A percentile compares a stretch with the other conserved stretches of the same genome.
phyloP scores from a whole-genome alignment of 345 rosid species.

The Rhodamnia argentea region DNA sequence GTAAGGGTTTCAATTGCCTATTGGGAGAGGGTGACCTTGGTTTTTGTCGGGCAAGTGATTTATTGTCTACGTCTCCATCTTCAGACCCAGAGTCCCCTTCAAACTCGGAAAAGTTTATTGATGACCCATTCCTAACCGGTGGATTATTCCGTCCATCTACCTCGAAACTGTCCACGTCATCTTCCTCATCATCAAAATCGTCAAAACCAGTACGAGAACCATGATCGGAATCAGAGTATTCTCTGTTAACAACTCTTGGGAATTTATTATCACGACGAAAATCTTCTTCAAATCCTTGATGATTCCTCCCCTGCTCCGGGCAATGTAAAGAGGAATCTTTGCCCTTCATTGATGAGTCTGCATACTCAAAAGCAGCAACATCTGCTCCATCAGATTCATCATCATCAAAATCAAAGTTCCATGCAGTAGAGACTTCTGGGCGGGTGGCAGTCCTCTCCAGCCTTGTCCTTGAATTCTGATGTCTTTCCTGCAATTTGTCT shows the following conservation, averaged over 20 bases:
- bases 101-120: conserved; percentile 30
- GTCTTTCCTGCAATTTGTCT: conserved; percentile 42
- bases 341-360: conserved; percentile 40
- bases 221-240: conserved; percentile 28
- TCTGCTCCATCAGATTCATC: conserved; percentile 98
- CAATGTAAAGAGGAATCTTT: conserved; percentile 11
- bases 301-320: conserved; percentile 17
- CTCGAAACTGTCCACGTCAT: conserved; percentile 88
- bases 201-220: conserved; percentile 61
- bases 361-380: conserved; percentile 86
- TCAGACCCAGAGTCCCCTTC: conserved; percentile 35
- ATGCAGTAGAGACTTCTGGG: conserved; percentile 68
- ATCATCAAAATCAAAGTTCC: conserved; percentile 98
- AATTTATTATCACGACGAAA: conserved; percentile 16
- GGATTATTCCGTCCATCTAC: conserved; percentile 34
- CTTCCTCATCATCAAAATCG: conserved; percentile 94
- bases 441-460: conserved; percentile 30
- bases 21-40: conserved; percentile 8
- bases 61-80: conserved; percentile 8
- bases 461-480: conserved; percentile 28
- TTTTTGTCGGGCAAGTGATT: conserved; percentile 9
- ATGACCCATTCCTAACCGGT: conserved; percentile 20
- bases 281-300: conserved; percentile 27
- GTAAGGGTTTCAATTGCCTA: conserved; percentile 20
- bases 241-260: conserved; percentile 14